phyloP scores from a whole-genome alignment of 306 rosid species.

The Dryas octopetala region DNA sequence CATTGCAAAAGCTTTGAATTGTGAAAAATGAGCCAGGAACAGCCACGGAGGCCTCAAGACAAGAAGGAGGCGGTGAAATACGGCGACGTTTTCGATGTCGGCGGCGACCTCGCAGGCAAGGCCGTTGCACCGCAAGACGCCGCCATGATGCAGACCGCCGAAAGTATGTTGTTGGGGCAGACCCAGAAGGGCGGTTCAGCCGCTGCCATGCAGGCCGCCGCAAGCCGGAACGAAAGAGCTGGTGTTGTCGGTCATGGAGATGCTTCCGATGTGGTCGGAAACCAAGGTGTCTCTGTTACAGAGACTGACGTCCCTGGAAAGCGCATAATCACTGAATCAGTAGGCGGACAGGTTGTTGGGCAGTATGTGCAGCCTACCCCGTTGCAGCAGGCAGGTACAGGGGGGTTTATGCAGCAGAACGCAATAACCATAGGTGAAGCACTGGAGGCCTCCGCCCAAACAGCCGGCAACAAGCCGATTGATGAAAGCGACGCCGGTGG shows the following conservation, averaged over 20 bases:
- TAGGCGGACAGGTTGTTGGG: constrained; percentile 74
- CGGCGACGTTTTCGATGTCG: constrained; percentile 60
- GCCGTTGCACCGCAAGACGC: constrained; percentile 67
- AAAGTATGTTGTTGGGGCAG: constrained; percentile 50
- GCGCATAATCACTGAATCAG: constrained; percentile 58
- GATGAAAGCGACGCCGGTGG: constrained; percentile 76
- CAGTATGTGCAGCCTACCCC: constrained; percentile 43
- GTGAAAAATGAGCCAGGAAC: constrained; percentile 54
- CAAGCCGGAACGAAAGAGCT: constrained; percentile 49
- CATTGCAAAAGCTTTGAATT: not conserved
- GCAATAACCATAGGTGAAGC: constrained; percentile 75
- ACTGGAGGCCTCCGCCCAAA: constrained; percentile 58
- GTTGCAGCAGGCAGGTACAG: not conserved
- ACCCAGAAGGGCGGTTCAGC: constrained; percentile 62
- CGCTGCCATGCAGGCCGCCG: constrained; percentile 64
- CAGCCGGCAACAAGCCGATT: constrained; percentile 50
- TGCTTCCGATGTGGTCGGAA: constrained; percentile 42
- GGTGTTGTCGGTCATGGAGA: constrained; percentile 49
- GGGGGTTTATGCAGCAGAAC: constrained; percentile 18
- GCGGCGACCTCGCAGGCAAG: constrained; percentile 56
- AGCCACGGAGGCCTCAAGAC: constrained; percentile 36
- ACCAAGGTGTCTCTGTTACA: constrained; percentile 53
- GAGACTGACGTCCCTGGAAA: constrained; percentile 52
- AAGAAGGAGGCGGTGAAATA: constrained; percentile 48
- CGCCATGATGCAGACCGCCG: constrained; percentile 80